phyloP scores from a whole-genome alignment of 768 basidiomycete genomes.

The Tricholoma terreum region DNA sequence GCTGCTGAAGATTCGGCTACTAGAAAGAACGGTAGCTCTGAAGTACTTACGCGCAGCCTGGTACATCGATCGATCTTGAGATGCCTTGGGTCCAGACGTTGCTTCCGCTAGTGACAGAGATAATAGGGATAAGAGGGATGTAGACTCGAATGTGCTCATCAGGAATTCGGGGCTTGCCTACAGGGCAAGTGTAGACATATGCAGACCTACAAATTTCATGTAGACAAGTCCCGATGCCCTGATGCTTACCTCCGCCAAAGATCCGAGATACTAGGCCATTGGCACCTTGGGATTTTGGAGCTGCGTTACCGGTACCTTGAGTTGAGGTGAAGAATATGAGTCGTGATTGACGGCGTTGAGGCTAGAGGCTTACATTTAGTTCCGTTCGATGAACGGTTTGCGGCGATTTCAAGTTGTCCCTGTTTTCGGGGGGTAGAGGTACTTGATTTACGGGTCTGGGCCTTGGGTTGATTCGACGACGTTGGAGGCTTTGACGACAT shows the following conservation, averaged over 20 bases:
- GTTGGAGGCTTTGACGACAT: not conserved
- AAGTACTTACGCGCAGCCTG: not conserved
- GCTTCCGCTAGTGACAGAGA: not conserved
- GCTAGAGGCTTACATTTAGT: not conserved
- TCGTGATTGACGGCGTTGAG: not conserved
- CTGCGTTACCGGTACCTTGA: not conserved
- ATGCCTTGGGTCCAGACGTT: not conserved
- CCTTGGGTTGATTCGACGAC: not conserved
- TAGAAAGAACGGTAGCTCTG: not conserved
- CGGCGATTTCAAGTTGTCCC: not conserved
- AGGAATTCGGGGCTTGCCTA: not conserved
- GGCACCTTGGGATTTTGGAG: not conserved
- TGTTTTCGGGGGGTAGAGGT: not conserved
- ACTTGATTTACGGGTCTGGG: not conserved
- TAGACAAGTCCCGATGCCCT: not conserved
- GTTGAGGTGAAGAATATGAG: not conserved
- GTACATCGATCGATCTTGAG: not conserved
- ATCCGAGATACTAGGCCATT: not conserved
- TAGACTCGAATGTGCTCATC: not conserved
- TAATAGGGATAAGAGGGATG: not conserved
- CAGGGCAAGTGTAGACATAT: not conserved
- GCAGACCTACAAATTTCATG: not conserved
- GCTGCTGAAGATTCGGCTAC: not conserved
- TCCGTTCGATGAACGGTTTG: not conserved
- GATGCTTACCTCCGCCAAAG: not conserved